Evolutionary conservation across 805 yeast genomes (phyloP).

Genomic region (Myxozyma mucilagina): DNA sequence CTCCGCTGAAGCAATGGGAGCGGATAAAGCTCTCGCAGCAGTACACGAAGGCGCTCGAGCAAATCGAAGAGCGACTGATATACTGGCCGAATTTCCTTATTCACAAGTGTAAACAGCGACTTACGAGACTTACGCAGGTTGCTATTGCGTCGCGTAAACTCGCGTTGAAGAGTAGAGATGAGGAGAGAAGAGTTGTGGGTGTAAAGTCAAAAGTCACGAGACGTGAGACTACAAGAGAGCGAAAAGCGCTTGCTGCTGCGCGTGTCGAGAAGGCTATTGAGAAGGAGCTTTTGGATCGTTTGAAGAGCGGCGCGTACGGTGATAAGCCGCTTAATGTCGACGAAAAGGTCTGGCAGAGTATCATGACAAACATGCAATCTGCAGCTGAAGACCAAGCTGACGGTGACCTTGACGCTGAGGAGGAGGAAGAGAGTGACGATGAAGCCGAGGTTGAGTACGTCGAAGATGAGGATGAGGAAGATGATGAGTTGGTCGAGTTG

Average conservation of each 20-base stretch:
- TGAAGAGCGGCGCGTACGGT: constrained; percentile 97
- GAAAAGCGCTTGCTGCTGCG: constrained; percentile 96
- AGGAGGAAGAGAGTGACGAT: constrained; percentile 52
- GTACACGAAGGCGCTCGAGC: constrained; percentile 82
- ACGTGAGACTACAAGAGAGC: constrained; percentile 90
- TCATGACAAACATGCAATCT: constrained; percentile 66
- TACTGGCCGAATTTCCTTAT: constrained; percentile 92
- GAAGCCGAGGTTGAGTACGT: constrained; percentile 67
- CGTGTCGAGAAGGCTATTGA: constrained; percentile 95
- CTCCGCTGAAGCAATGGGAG: constrained; percentile 94
- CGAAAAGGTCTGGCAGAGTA: constrained; percentile 92
- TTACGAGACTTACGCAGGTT: constrained; percentile 91
- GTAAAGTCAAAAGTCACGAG: constrained; percentile 91
- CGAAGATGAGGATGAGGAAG: constrained; percentile 86
- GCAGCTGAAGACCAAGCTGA: constrained; percentile 55
- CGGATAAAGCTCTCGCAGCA: constrained; percentile 86
- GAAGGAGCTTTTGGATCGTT: constrained; percentile 88
- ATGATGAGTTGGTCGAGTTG: constrained; percentile 59
- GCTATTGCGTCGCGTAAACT: constrained; percentile 92
- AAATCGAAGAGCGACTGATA: constrained; percentile 79
- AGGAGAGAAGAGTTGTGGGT: constrained; percentile 91
- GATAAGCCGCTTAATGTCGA: constrained; percentile 97
- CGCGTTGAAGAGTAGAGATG: constrained; percentile 68
- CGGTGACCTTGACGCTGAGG: constrained; percentile 55
- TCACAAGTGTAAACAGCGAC: constrained; percentile 94